Base-by-base conservation (phyloP, 1,284 basidiomycete species). In the Chiua sp. region DNA sequence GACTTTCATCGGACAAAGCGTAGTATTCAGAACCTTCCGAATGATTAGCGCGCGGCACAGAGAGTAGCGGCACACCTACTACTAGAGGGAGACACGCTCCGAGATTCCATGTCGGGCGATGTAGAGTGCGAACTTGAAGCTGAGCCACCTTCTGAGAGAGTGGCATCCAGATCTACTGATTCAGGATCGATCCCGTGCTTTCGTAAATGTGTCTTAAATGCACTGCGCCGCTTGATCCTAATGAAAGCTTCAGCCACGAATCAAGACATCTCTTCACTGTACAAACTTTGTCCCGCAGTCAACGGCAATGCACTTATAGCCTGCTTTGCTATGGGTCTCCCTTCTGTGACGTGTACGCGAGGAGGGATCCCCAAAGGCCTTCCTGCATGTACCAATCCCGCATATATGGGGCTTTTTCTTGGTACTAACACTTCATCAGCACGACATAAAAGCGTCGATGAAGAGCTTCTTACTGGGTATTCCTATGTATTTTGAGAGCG, bases 161-260 rank as follows among this genome's bases (percentile, higher is more conserved):
- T 53, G 30, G 59, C 55, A 20, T 55, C 47, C 47, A 75, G 30
- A 53, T 74, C 64, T 32, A 73, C 23, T 16, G 54, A 59, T 10
- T 23, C 37, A 10, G 72, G 67, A 63, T 78, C 73, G 55, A 79
- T 68, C 32, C 73, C 74, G 61, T 87, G 85, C 64, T 80, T 81
- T 65, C 74, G 79, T 53, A 89, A 68, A 69, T 89, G 87, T 6
- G 68, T 65, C 20, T 73, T 71, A 64, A 87, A 89, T n/a, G 82
- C 77, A 23, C 84, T 82, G 37, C 80, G 79, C 59, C 88, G 84
- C 69, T 87, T 87, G 65, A 88, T 88, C 37, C 87, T 89, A 56
- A 46, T 18, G 37, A 56, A 49, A 50, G 16, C 22, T 57, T 57
- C 37, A 60, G 59, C 22, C 53, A 37, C 39, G 55, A 12, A 44